phyloP scores from a whole-genome alignment of 345 rosid genomes.

The Lumnitzera littorea region DNA sequence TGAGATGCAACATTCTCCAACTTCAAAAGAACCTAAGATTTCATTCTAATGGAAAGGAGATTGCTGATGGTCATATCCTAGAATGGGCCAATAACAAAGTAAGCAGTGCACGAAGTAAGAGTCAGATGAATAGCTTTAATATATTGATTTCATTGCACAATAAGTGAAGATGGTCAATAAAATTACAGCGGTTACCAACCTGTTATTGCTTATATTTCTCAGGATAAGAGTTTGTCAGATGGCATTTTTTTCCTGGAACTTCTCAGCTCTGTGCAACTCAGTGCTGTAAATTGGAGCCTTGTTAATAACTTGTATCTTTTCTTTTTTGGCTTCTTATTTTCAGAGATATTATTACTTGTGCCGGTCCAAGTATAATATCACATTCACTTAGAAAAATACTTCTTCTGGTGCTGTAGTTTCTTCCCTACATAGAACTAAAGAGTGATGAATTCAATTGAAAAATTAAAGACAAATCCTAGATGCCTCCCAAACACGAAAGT shows the following conservation, averaged over 20 bases:
- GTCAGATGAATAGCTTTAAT: constrained; percentile 79
- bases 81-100: constrained; percentile 89
- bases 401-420: not conserved
- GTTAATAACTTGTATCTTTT: constrained; percentile 61
- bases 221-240: constrained; percentile 83
- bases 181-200: not conserved
- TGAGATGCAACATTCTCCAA: constrained; percentile 93
- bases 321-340: not conserved
- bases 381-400: not conserved
- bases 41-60: constrained; percentile 84
- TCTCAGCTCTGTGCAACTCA: constrained; percentile 84
- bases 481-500: too few relatives aligned
- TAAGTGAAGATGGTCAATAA: not conserved
- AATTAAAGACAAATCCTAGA: too few relatives aligned
- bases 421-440: too few relatives aligned
- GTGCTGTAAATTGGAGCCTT: constrained; percentile 89
- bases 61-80: constrained; percentile 74
- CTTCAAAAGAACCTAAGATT: constrained; percentile 87
- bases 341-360: not conserved
- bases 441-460: too few relatives aligned
- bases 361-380: not conserved
- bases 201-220: constrained; percentile 15
- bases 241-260: constrained; percentile 89
- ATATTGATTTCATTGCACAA: constrained; percentile 22
- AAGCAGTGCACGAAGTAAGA: constrained; percentile 55